These are phyloP conservation scores for Suillus fuscotomentosus DNA, from an alignment of 768 basidiomycete genomes.

Conservation along the genomic window DNA sequence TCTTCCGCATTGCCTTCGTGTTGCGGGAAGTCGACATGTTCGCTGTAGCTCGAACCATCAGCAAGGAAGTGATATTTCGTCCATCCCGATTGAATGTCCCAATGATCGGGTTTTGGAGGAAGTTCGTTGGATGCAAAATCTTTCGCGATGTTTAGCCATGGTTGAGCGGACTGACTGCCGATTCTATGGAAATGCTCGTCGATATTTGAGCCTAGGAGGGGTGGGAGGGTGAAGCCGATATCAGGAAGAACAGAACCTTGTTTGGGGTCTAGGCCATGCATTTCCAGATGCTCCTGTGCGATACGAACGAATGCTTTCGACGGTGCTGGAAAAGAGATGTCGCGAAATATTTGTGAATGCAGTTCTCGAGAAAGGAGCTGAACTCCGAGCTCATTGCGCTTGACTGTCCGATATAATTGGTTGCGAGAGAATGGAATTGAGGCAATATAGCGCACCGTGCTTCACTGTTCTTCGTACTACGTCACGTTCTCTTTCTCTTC, in stretches of 20 bases:
- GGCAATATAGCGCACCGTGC: constrained; percentile 8
- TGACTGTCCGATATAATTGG: constrained; percentile 35
- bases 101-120: constrained; percentile 59
- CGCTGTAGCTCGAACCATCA: constrained; percentile 78
- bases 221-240: constrained; percentile 77
- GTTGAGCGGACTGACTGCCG: constrained; percentile 65
- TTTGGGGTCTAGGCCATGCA: constrained; percentile 77
- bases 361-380: constrained; percentile 84
- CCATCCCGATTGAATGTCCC: constrained; percentile 75
- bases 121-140: constrained; percentile 50
- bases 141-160: constrained; percentile 73
- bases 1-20: constrained; percentile 65
- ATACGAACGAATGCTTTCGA: constrained; percentile 65
- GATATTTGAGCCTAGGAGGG: constrained; percentile 76
- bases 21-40: constrained; percentile 66
- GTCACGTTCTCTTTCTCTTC: background rate
- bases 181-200: constrained; percentile 89
- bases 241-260: constrained; percentile 82
- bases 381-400: constrained; percentile 88
- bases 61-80: constrained; percentile 71
- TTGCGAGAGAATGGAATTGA: background rate
- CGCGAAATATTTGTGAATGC: constrained; percentile 80
- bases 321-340: constrained; percentile 62
- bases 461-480: background rate
- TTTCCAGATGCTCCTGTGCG: constrained; percentile 75